Evolutionary conservation across 2,329 filamentous ascomycete genomes (phyloP), one percentile per base, ranked within the genome.

Genomic region (Alternaria novae-zelandiae): DNA sequence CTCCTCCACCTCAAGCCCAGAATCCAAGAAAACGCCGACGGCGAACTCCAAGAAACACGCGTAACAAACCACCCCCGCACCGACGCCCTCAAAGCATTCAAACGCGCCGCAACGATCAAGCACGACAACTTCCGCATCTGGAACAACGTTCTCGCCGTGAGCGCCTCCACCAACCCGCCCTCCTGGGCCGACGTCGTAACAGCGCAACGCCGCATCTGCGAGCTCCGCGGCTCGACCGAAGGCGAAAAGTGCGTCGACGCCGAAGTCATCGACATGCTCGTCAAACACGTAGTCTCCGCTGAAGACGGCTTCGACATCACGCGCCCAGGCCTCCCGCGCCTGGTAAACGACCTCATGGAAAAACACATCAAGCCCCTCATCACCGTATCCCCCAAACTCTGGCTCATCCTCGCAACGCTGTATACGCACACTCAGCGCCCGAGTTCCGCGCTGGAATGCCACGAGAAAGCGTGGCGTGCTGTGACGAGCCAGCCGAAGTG

Each of bases 101-200:
- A 97, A 77, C 91, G 92, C 67, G 96, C 94, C 10, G 93, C 94
- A 0, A 86, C 88, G 5, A 87, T 97, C 23, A 93, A 96, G 54
- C 87, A 93, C 79, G 90, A 94, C 71, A 95, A 95, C 81, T 92
- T 91, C 86, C 90, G 93, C 70, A 97, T 99, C 78, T 98, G 95
- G 95, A 93, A 97, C 77, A 99, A 99, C 73, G 91, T 98, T 15
- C 87, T 99, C 61, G 96, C 94, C 0, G 90, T 98, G 21, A 91
- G 92, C 0, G 88, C 92, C 0, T 91, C 93, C 2, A 87, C 96
- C 26, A 86, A 85, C 1, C 94, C 95, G 0, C 90, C 92, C 0
- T 88, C 91, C 1, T 89, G 93, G 74, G 79, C 84, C 0, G 93
- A 97, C 65, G 88, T 97, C 54, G 83, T 97, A 30, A 85, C 90